Conservation (phyloP, 495 filamentous ascomycete species). For the Neurospora sp. region DNA sequence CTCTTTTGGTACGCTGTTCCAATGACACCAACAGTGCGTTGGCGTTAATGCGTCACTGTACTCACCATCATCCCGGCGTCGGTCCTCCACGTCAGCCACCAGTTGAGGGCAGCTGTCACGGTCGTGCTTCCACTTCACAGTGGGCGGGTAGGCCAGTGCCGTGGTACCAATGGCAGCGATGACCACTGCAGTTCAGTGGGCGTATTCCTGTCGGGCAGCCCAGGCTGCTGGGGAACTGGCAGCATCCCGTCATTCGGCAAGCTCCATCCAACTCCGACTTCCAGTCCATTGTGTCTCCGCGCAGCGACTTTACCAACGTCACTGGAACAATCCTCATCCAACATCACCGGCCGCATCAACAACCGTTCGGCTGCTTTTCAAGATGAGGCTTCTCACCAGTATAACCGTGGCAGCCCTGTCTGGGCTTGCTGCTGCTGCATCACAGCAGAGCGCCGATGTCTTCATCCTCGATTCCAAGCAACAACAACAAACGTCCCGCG, state of each 20-base stretch:
- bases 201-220: not conserved
- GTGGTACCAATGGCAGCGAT: not conserved
- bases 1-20: not conserved
- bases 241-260: not conserved
- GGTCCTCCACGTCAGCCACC: not conserved
- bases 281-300: not conserved
- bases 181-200: not conserved
- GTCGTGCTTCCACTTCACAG: not conserved
- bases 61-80: not conserved
- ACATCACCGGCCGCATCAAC: not conserved
- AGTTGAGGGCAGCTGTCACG: not conserved
- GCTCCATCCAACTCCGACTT: not conserved
- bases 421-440: slow-evolving; percentile 15
- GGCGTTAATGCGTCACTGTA: not conserved
- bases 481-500: slow-evolving; percentile 5
- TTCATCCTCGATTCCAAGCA: slow-evolving; percentile 15
- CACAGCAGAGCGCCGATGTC: slow-evolving; percentile 18
- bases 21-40: not conserved
- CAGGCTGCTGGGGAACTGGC: not conserved
- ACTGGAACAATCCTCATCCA: not conserved
- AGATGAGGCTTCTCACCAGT: slow-evolving; percentile 21
- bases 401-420: slow-evolving; percentile 17
- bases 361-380: not conserved
- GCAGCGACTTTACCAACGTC: not conserved
- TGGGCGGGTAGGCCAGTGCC: not conserved